phyloP scores from a whole-genome alignment of 2,329 filamentous ascomycete species.

The Ophiostoma tasmaniense region DNA sequence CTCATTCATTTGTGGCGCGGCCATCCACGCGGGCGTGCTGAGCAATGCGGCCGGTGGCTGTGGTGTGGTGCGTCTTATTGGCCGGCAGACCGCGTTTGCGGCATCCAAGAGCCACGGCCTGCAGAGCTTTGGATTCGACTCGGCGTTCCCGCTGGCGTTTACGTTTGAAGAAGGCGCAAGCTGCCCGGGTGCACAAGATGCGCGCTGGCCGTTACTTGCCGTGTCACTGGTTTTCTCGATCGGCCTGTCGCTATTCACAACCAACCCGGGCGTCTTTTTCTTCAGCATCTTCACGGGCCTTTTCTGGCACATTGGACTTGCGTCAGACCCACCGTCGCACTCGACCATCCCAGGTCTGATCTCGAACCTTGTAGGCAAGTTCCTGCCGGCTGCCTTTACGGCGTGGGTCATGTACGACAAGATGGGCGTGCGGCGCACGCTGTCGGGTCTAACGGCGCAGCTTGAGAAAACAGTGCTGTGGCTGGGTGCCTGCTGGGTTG shows the following conservation, averaged over 20 bases:
- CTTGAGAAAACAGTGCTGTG: constrained; percentile 85
- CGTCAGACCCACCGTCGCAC: constrained; percentile 72
- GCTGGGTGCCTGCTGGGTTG: constrained; percentile 85
- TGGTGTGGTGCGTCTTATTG: constrained; percentile 57
- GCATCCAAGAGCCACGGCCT: constrained; percentile 65
- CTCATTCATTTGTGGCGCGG: constrained; percentile 68
- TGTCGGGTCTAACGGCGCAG: constrained; percentile 67
- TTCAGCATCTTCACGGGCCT: constrained; percentile 71
- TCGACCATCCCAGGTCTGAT: constrained; percentile 61
- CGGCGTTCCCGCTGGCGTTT: constrained; percentile 82
- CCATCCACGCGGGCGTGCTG: constrained; percentile 66
- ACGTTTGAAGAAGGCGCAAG: constrained; percentile 59
- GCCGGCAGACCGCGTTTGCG: constrained; percentile 52
- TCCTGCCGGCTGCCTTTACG: constrained; percentile 79
- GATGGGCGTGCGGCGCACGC: constrained; percentile 64
- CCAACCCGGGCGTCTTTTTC: constrained; percentile 73
- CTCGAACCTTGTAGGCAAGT: constrained; percentile 69
- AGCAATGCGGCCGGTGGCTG: constrained; percentile 60
- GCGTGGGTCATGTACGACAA: constrained; percentile 82
- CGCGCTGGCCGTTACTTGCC: constrained; percentile 74
- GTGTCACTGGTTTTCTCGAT: constrained; percentile 74
- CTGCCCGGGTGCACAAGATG: constrained; percentile 60
- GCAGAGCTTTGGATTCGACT: constrained; percentile 67
- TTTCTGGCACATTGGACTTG: constrained; percentile 85
- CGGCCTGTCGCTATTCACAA: constrained; percentile 72